A percentile compares a stretch with the other conserved stretches of the same genome.
phyloP scores from a whole-genome alignment of 352 stramenopile genomes.

The Globisporangium acanthophoron region DNA sequence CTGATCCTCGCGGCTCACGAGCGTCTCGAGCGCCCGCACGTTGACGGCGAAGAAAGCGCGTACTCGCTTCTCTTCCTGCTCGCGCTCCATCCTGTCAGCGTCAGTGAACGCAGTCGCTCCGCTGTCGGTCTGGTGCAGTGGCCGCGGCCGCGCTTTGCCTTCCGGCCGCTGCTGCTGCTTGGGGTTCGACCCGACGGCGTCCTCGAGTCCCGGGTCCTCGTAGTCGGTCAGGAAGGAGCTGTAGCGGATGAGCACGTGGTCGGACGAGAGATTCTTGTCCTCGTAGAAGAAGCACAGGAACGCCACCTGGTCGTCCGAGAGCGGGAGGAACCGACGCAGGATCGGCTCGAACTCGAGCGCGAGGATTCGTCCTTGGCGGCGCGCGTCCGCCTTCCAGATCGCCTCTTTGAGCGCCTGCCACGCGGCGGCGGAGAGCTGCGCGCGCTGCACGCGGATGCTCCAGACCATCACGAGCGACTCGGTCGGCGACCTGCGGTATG shows the following conservation, averaged over 20 bases:
- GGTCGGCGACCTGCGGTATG: conserved; percentile 49
- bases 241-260: conserved; percentile 63
- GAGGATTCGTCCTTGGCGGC: conserved; percentile 47
- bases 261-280: conserved; percentile 50
- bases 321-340: conserved; percentile 33
- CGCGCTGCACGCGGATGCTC: conserved; percentile 54
- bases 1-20: conserved; percentile 29
- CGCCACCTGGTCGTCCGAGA: conserved; percentile 59
- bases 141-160: conserved; percentile 22
- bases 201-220: conserved; percentile 55
- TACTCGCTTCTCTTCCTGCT: conserved; percentile 33
- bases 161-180: conserved; percentile 8
- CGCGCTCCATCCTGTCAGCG: conserved; percentile 12
- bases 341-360: conserved; percentile 38
- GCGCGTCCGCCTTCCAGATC: conserved; percentile 36
- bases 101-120: conserved; percentile 1
- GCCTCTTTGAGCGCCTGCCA: conserved; percentile 54
- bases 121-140: conserved; percentile 1
- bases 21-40: conserved; percentile 31
- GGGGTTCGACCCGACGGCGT: conserved; percentile 6
- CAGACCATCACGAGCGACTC: conserved; percentile 71
- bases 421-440: conserved; percentile 26
- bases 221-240: conserved; percentile 69
- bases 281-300: conserved; percentile 81
- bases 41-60: conserved; percentile 39